Evolutionary conservation across 1,284 basidiomycete genomes (phyloP), one percentile per base, ranked within the genome.

Genomic region (Cerioporus squamosus): DNA sequence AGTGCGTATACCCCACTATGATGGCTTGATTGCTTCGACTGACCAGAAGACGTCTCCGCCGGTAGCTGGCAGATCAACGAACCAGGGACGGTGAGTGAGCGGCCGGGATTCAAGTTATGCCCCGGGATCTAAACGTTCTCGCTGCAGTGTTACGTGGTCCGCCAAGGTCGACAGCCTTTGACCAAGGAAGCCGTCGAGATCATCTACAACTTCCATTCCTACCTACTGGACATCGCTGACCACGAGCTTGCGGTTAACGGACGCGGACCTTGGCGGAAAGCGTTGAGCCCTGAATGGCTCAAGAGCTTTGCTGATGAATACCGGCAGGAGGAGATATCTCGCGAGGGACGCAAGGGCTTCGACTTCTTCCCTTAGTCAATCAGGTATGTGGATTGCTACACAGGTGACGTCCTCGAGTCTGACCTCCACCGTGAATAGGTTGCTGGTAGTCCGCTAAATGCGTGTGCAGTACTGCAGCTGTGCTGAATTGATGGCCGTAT

Each of bases 151-250:
- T 56, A 62, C 22, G 53, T 66, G n/a, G 51, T 55, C 10, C 62
- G 65, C 6, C 42, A 53, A 20, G 61, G 64, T 38, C 50, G 59
- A 24, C 45, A 58, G 44, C 56, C 44, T 6, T 52, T 66, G 38
- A 66, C 63, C 3, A 57, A 55, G 20, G 58, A 66, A 46, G 57
- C 62, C 10, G 50, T 61, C 20, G 61, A 66, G 48, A 59, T 60
- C 36, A 47, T 64, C n/a, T 64, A 58, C 56, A 59, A 56, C 29
- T 63, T 53, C 44, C 61, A 60, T 33, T 42, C 46, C 5, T 24
- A 58, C 26, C 42, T 61, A 14, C 50, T 61, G 17, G 40, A 53
- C 18, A 15, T 53, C 36, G 53, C 33, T 22, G 49, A 53, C 18
- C 23, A 12, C 1, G 50, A 49, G 9, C 12, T 26, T 22, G 38